Base-by-base conservation (phyloP, 2,329 filamentous ascomycete genomes). In the Beauveria varroae region DNA sequence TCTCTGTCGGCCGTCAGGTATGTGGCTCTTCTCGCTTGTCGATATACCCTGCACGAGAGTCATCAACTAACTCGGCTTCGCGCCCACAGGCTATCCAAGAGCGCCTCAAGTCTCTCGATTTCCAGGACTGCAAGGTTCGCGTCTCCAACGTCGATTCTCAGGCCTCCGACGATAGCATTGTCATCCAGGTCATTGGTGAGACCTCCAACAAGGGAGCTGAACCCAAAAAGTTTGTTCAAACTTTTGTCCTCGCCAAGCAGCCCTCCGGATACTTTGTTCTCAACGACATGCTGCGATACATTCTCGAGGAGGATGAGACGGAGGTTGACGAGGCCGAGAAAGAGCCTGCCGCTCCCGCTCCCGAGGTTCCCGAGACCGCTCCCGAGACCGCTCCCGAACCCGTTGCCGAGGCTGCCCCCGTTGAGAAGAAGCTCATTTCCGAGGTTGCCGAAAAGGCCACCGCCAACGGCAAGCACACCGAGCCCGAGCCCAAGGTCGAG, bases 141-240 rank as follows among this genome's bases (percentile, higher is more conserved):
- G 90, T 99, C 68, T 90, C 93, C 75, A 99, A 99, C 72, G 95
- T 99, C 71, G 95, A 99, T 76, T 93, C 93, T 20, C 93, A 99
- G 78, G 88, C 89, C 65, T 97, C 93, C 10, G 89, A 87, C 74
- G 86, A 93, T 64, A 96, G 93, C 78, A 98, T 99, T 68, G 87
- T 99, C 69, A 96, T 99, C 70, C 93, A 96, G 76, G 95, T 98
- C 69, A 97, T 99, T 72, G 95, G 95, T 66, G 93, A 98, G 78
- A 96, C 95, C 70, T 96, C 93, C 70, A 97, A 96, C 85, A 96
- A 96, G 76, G 86, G 86, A 54, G 87, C 88, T 65, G 90, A 95
- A 63, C 91, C 93, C 70, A 93, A 90, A 81, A 97, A 97, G 76
- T 99, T 99, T 72, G 89, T 93, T 46, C 95, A 99, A 82, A 98